phyloP scores from a whole-genome alignment of 2,329 filamentous ascomycete species.

The Alternaria tenuissima region DNA sequence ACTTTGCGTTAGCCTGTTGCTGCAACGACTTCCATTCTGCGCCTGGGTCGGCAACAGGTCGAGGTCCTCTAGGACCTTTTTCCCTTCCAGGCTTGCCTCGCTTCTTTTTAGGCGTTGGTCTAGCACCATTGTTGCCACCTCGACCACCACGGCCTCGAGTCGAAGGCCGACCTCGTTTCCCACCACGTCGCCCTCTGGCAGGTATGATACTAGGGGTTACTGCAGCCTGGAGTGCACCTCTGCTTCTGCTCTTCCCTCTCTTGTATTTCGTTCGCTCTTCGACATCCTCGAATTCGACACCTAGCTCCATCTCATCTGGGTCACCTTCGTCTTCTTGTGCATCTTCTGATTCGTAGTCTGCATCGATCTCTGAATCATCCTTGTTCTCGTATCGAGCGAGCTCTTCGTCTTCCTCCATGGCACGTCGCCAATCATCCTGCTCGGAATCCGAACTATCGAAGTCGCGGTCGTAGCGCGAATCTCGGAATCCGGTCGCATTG shows the following conservation, averaged over 20 bases:
- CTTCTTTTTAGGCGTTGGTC: constrained; percentile 34
- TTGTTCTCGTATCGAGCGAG: constrained; percentile 38
- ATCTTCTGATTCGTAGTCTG: constrained; percentile 49
- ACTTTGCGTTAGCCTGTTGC: constrained; percentile 72
- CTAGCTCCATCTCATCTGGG: constrained; percentile 42
- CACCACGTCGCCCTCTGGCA: constrained; percentile 26
- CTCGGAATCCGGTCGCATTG: constrained; percentile 27
- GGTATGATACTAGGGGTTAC: constrained; percentile 3
- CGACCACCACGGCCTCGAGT: constrained; percentile 37
- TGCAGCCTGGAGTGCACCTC: constrained; percentile 6
- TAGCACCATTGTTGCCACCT: constrained; percentile 28
- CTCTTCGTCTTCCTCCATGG: constrained; percentile 36
- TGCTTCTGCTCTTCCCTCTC: constrained; percentile 19
- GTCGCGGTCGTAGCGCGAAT: constrained; percentile 31
- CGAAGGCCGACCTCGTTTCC: constrained; percentile 37
- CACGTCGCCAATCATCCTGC: constrained; percentile 37
- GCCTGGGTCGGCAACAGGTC: constrained; percentile 71
- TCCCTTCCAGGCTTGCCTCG: constrained; percentile 36
- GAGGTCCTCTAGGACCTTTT: constrained; percentile 51
- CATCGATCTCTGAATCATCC: constrained; percentile 44
- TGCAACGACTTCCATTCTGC: constrained; percentile 75
- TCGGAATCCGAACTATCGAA: constrained; percentile 38
- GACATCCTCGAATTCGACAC: constrained; percentile 39
- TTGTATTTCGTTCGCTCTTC: constrained; percentile 31
- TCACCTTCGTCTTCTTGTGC: constrained; percentile 43